phyloP scores from a whole-genome alignment of 2,329 filamentous ascomycete genomes.

The Penicillium sp. region DNA sequence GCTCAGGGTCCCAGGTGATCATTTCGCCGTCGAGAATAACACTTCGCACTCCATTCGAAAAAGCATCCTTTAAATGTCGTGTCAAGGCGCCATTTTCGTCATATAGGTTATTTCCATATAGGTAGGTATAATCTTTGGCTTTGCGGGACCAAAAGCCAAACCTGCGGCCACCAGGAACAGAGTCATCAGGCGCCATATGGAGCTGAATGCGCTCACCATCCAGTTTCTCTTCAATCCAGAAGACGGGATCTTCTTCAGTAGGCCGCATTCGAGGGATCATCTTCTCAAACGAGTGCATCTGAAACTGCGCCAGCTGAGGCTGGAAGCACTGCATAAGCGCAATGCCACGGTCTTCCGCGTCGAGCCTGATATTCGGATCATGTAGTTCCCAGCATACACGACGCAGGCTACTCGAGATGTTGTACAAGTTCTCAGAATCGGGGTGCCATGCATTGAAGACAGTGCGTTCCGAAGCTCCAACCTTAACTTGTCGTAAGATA shows the following conservation, averaged over 20 bases:
- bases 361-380: conserved; percentile 72
- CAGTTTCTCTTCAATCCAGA: conserved; percentile 98
- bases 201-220: conserved; percentile 97
- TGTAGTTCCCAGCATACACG: conserved; percentile 93
- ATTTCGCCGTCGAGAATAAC: conserved; percentile 96
- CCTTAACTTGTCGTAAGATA: conserved; percentile 78
- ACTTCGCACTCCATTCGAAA: conserved; percentile 76
- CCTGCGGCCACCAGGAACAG: conserved; percentile 67
- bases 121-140: conserved; percentile 92
- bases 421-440: conserved; percentile 78
- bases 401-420: conserved; percentile 85
- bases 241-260: conserved; percentile 72
- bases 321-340: conserved; percentile 93
- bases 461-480: conserved; percentile 82
- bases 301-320: conserved; percentile 90
- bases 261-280: conserved; percentile 72
- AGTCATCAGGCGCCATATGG: conserved; percentile 78
- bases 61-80: conserved; percentile 76
- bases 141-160: conserved; percentile 96
- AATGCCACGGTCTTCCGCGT: conserved; percentile 75
- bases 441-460: conserved; percentile 83
- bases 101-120: conserved; percentile 79
- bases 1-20: conserved; percentile 93
- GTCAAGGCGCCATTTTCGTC: conserved; percentile 80
- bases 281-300: conserved; percentile 78